These are phyloP conservation scores for Pythium aquatile DNA, from an alignment of 352 stramenopile species.

Conservation along the genomic window DNA sequence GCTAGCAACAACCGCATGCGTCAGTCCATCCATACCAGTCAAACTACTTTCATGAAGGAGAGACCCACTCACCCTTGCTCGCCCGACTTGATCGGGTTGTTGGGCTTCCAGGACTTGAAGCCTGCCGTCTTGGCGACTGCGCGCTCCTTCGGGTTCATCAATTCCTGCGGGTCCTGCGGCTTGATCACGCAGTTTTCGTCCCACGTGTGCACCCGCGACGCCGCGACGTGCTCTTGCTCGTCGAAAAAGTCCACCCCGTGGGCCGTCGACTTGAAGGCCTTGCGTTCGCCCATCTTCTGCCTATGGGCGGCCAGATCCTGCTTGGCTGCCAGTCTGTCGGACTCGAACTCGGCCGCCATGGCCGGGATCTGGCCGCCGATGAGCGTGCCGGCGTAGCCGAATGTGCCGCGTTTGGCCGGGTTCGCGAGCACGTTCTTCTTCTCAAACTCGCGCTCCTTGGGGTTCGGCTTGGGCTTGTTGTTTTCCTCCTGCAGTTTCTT, in stretches of 20 bases:
- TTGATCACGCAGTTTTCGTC: conserved; percentile 68
- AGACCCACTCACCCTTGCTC: conserved; percentile 42
- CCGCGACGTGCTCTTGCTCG: conserved; percentile 67
- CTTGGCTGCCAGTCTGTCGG: conserved; percentile 33
- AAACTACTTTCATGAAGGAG: not conserved
- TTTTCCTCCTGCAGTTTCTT: conserved; percentile 52
- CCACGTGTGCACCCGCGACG: conserved; percentile 57
- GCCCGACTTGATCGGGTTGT: conserved; percentile 60
- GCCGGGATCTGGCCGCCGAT: conserved; percentile 53
- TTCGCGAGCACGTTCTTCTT: conserved; percentile 73
- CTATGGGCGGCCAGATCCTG: conserved; percentile 46
- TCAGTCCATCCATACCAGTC: not conserved
- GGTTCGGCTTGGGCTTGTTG: conserved; percentile 34
- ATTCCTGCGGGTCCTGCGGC: conserved; percentile 45
- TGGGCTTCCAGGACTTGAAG: conserved; percentile 70
- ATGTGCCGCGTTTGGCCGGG: conserved; percentile 59
- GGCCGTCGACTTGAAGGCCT: conserved; percentile 72
- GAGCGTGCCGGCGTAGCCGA: conserved; percentile 69
- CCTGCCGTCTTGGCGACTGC: conserved; percentile 45
- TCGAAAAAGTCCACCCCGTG: conserved; percentile 72
- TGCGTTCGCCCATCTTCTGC: conserved; percentile 57
- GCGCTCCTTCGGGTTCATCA: conserved; percentile 77
- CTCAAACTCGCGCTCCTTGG: conserved; percentile 63
- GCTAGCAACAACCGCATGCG: conserved; percentile 17
- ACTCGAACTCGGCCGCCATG: conserved; percentile 65